Evolutionary conservation across 139 green algal genomes (phyloP).

Genomic region (Deuterostichococcus epilithicus): DNA sequence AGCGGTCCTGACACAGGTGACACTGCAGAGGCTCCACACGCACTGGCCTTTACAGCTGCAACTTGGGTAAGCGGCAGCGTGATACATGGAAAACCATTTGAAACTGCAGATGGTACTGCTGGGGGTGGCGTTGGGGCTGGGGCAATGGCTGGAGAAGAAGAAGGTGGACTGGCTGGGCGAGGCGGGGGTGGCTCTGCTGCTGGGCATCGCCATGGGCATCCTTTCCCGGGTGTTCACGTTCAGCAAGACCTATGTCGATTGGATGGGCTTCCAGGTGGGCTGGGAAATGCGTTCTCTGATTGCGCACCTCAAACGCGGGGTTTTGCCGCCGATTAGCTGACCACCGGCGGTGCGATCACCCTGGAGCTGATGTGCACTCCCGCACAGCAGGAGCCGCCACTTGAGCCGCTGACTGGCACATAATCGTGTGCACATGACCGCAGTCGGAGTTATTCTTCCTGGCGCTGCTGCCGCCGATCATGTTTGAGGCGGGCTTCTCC

Average conservation of each 20-base stretch:
- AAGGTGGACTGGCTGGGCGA: conserved; percentile 43
- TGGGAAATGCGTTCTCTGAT: too few species aligned
- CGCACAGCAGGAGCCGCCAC: too few species aligned
- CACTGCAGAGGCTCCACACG: background rate
- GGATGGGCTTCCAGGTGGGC: conserved; percentile 37
- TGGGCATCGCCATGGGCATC: conserved; percentile 36
- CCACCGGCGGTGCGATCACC: too few species aligned
- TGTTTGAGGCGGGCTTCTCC: conserved; percentile 75
- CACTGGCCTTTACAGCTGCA: too few species aligned
- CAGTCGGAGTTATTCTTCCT: conserved; percentile 72
- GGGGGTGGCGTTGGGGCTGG: conserved; percentile 27
- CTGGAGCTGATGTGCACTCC: too few species aligned
- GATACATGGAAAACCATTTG: too few species aligned
- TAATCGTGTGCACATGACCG: background rate
- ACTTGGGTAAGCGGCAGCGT: too few species aligned
- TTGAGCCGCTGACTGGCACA: background rate
- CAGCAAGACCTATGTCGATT: background rate
- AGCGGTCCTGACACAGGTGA: background rate
- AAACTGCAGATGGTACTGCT: conserved; percentile 45
- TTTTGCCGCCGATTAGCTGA: too few species aligned
- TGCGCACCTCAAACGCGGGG: too few species aligned
- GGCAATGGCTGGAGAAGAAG: conserved; percentile 23
- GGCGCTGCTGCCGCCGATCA: conserved; percentile 75
- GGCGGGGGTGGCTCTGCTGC: conserved; percentile 33
- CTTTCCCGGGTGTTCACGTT: conserved; percentile 12